A percentile compares a stretch with the other conserved stretches of the same genome.
These are phyloP conservation scores for Calonectria hongkongensis DNA, from an alignment of 2,329 filamentous ascomycete species.

Conservation along the genomic window DNA sequence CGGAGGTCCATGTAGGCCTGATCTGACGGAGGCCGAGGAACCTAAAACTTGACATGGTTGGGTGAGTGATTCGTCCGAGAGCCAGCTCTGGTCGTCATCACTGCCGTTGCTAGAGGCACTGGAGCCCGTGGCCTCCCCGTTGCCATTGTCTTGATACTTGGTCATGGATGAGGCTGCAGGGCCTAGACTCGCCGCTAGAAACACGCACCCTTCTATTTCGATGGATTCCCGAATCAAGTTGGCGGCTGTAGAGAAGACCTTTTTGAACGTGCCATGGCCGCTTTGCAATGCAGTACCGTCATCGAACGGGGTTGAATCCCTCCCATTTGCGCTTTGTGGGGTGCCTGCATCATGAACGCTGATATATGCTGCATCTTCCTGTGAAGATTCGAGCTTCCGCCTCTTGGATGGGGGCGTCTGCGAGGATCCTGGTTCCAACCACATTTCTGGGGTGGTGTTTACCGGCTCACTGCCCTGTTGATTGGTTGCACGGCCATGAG, in stretches of 20 bases:
- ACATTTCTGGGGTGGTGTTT: not conserved
- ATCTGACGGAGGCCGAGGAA: conserved; percentile 59
- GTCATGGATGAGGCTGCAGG: conserved; percentile 43
- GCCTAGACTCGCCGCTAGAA: conserved; percentile 57
- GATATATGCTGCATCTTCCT: not conserved
- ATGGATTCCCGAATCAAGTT: conserved; percentile 65
- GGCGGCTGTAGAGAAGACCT: conserved; percentile 65
- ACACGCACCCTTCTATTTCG: conserved; percentile 61
- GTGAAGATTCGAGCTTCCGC: conserved; percentile 5
- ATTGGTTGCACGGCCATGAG: not conserved
- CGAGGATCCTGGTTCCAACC: not conserved
- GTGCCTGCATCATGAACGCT: conserved; percentile 8
- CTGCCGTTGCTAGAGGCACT: conserved; percentile 48
- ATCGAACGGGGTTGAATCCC: conserved; percentile 31
- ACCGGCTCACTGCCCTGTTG: not conserved
- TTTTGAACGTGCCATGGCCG: conserved; percentile 29
- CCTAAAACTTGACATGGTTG: conserved; percentile 60
- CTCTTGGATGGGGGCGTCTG: conserved; percentile 3
- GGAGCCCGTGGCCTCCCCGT: conserved; percentile 31
- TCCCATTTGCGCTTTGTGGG: conserved; percentile 5
- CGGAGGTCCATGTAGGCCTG: conserved; percentile 58
- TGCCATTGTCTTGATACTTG: conserved; percentile 43
- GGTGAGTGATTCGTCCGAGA: conserved; percentile 34
- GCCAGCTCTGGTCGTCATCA: conserved; percentile 49
- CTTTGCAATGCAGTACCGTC: not conserved